A percentile compares a stretch with the other conserved stretches of the same genome.
Evolutionary conservation across 139 green algal species (phyloP).

Genomic region (Diplosphaera chodatii): DNA sequence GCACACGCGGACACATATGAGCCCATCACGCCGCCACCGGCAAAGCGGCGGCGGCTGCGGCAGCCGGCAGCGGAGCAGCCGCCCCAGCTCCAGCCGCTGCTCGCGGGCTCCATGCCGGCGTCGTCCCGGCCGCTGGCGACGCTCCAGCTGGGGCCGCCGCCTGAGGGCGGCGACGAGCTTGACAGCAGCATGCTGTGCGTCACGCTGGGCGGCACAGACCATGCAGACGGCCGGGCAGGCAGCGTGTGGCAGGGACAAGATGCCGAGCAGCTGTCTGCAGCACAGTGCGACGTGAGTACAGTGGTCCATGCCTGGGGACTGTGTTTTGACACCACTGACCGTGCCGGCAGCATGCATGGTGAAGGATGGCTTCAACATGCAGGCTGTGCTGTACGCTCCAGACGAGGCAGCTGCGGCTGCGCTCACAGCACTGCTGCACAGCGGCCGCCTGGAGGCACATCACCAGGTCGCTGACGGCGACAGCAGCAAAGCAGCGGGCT

Average conservation of each 20-base stretch:
- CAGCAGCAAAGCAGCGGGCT: no score
- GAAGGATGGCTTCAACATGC: neutral
- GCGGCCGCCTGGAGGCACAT: neutral
- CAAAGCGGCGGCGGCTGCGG: neutral
- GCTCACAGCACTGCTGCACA: neutral
- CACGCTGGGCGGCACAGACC: neutral
- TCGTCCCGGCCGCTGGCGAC: neutral
- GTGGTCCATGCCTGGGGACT: no score
- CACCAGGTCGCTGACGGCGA: neutral
- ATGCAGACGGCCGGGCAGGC: neutral
- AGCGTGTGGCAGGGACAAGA: neutral
- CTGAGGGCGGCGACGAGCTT: neutral
- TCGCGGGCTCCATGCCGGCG: no score
- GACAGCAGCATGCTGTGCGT: neutral
- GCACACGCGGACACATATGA: no score
- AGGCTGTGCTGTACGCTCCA: neutral
- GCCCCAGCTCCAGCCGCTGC: neutral
- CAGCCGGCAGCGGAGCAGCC: neutral
- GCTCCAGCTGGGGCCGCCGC: neutral
- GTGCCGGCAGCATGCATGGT: neutral
- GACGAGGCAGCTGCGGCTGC: neutral
- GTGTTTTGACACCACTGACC: no score
- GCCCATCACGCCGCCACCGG: no score
- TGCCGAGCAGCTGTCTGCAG: neutral
- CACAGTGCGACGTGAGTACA: neutral